Evolutionary conservation across 1,284 basidiomycete genomes (phyloP), one percentile per base, ranked within the genome.

Genomic region (Puccinia sorghi): DNA sequence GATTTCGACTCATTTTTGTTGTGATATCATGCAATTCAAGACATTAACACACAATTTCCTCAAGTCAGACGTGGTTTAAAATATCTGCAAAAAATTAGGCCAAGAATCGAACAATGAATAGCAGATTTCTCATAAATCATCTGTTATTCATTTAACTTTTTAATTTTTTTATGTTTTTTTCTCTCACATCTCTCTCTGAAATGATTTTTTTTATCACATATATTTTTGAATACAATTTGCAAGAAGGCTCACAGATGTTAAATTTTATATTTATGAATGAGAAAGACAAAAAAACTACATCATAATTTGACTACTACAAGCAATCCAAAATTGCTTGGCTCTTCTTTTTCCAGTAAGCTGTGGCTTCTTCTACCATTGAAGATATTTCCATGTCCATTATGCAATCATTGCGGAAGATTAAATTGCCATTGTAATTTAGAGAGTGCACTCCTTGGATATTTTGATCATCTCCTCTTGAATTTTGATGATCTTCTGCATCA

Each of bases 81-180:
- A 69, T 91, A 92, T 61, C 94, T 98, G 87, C 98, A 99, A 96
- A 97, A 99, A 86, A 97, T 82, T 99, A 97, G 97, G 89, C 32
- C 32, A 32, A 32, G 32, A 32, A 32, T 2, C 32, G 2, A 32
- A 32, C 32, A 4, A 32, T 32, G 32, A 32, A 32, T 32, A 32
- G 32, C 1, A 32, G 4, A 98, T 86, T 91, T 95, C 97, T 83
- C 86, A 94, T 88, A 27, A 11, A 6, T 27, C 1, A 3, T 17
- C 5, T 72, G 20, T 27, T 37, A 25, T 59, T 57, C 22, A 27
- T 74, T 69, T 56, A 32, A n/a, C n/a, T 72, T 77, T 56, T 50
- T 41, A 46, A 46, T 46, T 32, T 32, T 2, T 32, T 32, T 32
- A 32, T 32, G n/a, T n/a, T n/a, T 32, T 32, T 32, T 32, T 32